Conservation (phyloP, 176 grass and related monocot genomes). For the Oryza coarctata region DNA sequence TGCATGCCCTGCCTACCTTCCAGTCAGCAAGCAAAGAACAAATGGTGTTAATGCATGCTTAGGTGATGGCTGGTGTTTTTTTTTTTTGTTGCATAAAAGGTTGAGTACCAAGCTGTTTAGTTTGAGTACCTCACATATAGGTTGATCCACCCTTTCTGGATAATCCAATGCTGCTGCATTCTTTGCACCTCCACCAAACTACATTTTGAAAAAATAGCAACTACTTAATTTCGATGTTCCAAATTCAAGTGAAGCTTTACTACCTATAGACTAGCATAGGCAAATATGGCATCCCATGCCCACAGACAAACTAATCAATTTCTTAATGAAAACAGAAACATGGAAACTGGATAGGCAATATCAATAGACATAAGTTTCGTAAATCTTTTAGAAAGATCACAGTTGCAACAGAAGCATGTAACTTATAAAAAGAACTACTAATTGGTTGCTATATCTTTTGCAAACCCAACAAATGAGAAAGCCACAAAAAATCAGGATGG, state of each 20-base stretch:
- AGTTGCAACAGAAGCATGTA: background rate
- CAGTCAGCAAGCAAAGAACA: background rate
- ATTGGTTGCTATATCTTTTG: slow-evolving; percentile 6
- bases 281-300: background rate
- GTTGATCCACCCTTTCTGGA: slow-evolving; percentile 71
- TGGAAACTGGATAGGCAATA: background rate
- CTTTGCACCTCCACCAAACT: slow-evolving; percentile 54
- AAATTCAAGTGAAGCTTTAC: slow-evolving; percentile 11
- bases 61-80: background rate
- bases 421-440: background rate
- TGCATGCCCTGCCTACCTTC: slow-evolving; percentile 7
- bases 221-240: slow-evolving; percentile 9
- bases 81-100: background rate
- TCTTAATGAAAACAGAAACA: background rate
- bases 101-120: slow-evolving; percentile 19
- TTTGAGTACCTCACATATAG: slow-evolving; percentile 70
- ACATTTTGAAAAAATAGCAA: slow-evolving; percentile 5
- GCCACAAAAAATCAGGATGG: background rate
- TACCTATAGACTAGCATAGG: background rate
- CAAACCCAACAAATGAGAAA: background rate
- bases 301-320: background rate
- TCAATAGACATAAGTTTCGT: background rate
- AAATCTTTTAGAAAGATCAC: slow-evolving; percentile 11
- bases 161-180: slow-evolving; percentile 51
- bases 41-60: slow-evolving; percentile 18